Base-by-base conservation (phyloP, 2,329 filamentous ascomycete genomes). In the Pseudogymnoascus sp. region DNA sequence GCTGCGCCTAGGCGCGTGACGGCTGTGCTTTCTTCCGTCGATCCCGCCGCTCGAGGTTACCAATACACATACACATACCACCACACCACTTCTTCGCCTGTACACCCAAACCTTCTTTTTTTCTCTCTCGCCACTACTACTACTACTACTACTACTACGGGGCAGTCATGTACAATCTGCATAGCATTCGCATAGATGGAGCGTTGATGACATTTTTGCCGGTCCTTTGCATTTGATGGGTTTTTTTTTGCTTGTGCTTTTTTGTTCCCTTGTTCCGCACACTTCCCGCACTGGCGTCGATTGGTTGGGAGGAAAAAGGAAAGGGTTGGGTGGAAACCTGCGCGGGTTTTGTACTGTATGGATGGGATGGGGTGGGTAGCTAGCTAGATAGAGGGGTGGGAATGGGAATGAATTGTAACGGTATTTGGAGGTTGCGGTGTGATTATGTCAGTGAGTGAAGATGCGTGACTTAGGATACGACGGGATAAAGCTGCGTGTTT, bases 161-260 rank as follows among this genome's bases (percentile, higher is more conserved):
- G 47, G 26, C 47, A 53, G 31, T 16, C 47, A 31, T 33, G 47
- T 53, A 53, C 47, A 53, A 53, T 31, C n/a, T 31, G 47, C 47
- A 53, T 53, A 53, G 47, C 47, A 53, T 53, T 53, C 26, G 47
- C 47, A 31, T 53, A 53, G 47, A 53, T 53, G 47, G 47, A 53
- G 47, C 47, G 47, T 50, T 68, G 64, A 65, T 68, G 67, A 64
- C 65, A 68, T 61, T 66, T 69, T 68, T 69, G 68, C 68, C 64
- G 67, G 68, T 24, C 53, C 37, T 37, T 37, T 61, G 33, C 33
- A 37, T 40, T 40, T 24, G 59, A 61, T 61, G 31, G 37, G 19
- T 8, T 35, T 21, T 37, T 24, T 40, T n/a, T 61, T 37, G n/a
- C 8, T 11, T 53, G 16, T 10, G 6, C 7, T 50, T 53, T 29